Evolutionary conservation across 495 filamentous ascomycete species (phyloP), one percentile per base, ranked within the genome.

Genomic region (Neohortaea acidophila): DNA sequence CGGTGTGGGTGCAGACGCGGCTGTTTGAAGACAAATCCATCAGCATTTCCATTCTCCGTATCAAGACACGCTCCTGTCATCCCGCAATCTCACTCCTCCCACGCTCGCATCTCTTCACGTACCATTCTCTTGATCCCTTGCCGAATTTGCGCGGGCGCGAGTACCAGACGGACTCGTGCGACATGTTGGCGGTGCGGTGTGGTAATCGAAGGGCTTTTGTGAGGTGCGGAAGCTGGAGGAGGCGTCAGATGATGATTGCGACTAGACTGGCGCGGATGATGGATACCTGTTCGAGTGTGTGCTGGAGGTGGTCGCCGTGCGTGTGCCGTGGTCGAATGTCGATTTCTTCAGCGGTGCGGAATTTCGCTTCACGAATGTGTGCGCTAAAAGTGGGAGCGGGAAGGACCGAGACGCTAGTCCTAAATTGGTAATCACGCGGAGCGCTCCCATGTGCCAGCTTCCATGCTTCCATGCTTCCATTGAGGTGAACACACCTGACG

Each of bases 111-210:
- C 4, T 31, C 11, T 18, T 25, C 21, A 59, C 75, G 51, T 80
- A 94, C 87, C 87, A 97, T 51, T 63, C 54, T 54, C 87, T 79
- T 59, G 83, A 67, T 57, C 87, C 87, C 75, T 94, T 94, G 71
- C 87, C 87, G 72, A 87, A 93, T 61, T 64, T 79, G 66, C 87
- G 81, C 51, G 89, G 89, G 61, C 89, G 84, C 61, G 84, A 92
- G 79, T 87, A 91, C 89, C 89, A 97, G 68, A 97, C 85, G 52
- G 79, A 82, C 71, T 94, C 89, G 84, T 97, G 85, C 75, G 86
- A 86, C 86, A 93, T 93, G 57, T 41, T 52, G 6, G 44, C 36
- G 36, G 43, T 44, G 6, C 25, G 29, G 17, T 3, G 23, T 3
- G 24, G 32, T 41, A 29, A 18, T 10, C 20, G 36, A 40, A 21